Percentiles rank a stretch among this genome's conserved stretches.
phyloP scores from a whole-genome alignment of 202 grass and related monocot species.

The Setaria italica region DNA sequence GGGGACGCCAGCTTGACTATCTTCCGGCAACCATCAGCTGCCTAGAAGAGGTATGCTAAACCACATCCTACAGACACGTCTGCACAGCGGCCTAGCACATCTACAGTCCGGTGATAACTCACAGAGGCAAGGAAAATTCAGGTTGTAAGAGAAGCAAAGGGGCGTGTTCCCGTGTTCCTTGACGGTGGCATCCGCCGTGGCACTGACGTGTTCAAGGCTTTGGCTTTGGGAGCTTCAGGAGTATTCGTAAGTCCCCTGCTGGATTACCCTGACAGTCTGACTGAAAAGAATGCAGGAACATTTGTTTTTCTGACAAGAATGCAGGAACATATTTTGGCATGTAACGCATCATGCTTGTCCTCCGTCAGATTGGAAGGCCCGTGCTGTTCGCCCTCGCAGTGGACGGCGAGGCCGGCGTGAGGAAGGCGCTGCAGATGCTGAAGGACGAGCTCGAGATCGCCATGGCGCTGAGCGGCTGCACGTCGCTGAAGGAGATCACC shows the following conservation, averaged over 20 bases:
- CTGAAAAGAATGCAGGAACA: background rate
- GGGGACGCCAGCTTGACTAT: constrained; percentile 85
- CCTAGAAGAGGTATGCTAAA: constrained; percentile 77
- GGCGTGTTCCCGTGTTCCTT: constrained; percentile 77
- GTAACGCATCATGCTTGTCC: background rate
- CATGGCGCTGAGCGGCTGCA: constrained; percentile 82
- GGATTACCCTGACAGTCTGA: background rate
- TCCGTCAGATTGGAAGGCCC: constrained; percentile 73
- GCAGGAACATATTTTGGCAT: background rate
- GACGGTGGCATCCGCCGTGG: constrained; percentile 89
- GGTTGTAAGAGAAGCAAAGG: constrained; percentile 73
- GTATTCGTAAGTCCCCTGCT: constrained; percentile 66
- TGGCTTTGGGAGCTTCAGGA: constrained; percentile 82
- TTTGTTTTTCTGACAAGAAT: background rate
- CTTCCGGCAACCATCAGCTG: constrained; percentile 85
- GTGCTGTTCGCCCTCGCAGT: constrained; percentile 83
- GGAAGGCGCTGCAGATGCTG: constrained; percentile 76
- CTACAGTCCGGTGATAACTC: constrained; percentile 11
- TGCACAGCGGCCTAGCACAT: background rate
- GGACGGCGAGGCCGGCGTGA: constrained; percentile 79
- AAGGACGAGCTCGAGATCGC: constrained; percentile 80
- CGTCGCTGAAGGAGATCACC: constrained; percentile 70
- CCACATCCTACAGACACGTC: background rate
- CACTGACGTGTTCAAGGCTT: constrained; percentile 93
- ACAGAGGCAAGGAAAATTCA: constrained; percentile 27